Evolutionary conservation across 2,329 filamentous ascomycete species (phyloP).

Genomic region (Colletotrichum salicis): DNA sequence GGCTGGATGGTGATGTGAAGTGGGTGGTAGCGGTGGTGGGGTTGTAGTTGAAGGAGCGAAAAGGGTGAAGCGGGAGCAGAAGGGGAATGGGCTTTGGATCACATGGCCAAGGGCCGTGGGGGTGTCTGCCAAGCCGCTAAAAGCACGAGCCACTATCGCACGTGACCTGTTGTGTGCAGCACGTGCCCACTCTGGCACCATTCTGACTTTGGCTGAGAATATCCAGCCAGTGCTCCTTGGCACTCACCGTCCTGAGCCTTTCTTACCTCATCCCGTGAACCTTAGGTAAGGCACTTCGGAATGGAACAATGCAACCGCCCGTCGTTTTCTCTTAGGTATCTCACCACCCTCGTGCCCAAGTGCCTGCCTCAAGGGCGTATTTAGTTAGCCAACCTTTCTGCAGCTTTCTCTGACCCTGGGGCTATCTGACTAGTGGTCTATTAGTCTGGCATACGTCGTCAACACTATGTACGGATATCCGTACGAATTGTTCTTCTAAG

Average conservation of each 20-base stretch:
- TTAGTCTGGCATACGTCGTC: background rate
- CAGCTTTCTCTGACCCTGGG: background rate
- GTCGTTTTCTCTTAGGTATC: no score
- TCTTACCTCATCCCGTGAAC: no score
- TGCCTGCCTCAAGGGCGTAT: background rate
- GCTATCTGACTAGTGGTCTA: no score
- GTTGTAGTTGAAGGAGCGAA: background rate
- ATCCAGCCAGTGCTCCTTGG: no score
- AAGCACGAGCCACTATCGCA: background rate
- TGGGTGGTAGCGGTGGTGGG: background rate
- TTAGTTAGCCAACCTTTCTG: background rate
- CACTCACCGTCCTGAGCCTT: no score
- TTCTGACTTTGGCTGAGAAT: no score
- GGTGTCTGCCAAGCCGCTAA: background rate
- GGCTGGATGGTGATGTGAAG: background rate
- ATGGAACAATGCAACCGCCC: no score
- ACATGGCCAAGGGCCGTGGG: background rate
- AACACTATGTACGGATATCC: background rate
- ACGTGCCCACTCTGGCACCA: background rate
- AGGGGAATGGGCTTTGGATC: background rate
- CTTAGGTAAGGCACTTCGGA: no score
- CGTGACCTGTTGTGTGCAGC: background rate
- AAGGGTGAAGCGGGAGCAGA: background rate
- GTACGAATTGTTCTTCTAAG: background rate
- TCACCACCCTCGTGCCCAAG: no score